Evolutionary conservation across 2,329 filamentous ascomycete genomes (phyloP), one percentile per base, ranked within the genome.

Genomic region (Colletotrichum sp.): DNA sequence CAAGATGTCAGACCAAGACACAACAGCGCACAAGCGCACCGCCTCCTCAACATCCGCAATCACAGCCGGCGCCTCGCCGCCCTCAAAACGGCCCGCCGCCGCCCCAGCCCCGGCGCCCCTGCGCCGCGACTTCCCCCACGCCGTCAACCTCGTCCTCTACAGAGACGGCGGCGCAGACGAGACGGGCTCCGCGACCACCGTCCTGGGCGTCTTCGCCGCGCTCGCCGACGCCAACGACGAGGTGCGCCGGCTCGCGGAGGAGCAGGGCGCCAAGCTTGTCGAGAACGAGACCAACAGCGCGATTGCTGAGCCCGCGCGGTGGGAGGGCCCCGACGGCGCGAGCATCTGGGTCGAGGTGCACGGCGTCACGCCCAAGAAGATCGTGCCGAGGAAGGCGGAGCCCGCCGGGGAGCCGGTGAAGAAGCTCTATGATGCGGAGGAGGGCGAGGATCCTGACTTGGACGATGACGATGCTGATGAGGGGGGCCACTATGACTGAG

Each of bases 71-170:
- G 32, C 30, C 59, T 62, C 59, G 13, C 59, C 59, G 4, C 59
- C 59, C 8, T 32, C 72, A 75, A 80, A 71, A 87, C 82, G 78
- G 87, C 82, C 85, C 87, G 85, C 78, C 87, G 87, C 80, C 89
- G 19, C 59, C 6, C 34, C 49, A 6, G 25, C 32, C 6, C 11
- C 52, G 19, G 8, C 11, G 8, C 63, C 75, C 25, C 30, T 36
- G 15, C 69, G 72, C 66, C 76, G 73, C 25, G 64, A 72, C 22
- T 77, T 77, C 55, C 76, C 76, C 11, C 74, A 77, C 44, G 66
- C 76, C 62, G 83, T 85, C 66, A 84, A 81, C 77, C 77, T 85
- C 63, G 79, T 85, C 71, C 72, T 85, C 65, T 81, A 83, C 77
- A 79, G 77, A 59, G 83, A 85, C 78, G 77, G 77, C 64, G 77